Conservation (phyloP, 192 early-diverging fungal species). For the Podila clonocystis region DNA sequence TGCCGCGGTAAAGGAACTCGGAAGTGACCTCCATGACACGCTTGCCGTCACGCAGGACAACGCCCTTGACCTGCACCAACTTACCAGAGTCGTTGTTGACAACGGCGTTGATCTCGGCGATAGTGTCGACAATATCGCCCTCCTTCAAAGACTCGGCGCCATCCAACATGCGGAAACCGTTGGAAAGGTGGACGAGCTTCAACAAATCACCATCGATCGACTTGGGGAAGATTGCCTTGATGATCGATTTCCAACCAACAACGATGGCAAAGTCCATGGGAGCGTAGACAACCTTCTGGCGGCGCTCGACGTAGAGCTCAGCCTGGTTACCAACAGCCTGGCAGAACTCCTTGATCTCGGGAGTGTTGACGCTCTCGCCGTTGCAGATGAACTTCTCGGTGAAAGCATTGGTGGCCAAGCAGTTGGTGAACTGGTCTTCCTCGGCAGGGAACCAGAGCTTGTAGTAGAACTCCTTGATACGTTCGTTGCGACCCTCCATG, state of each 20-base stretch:
- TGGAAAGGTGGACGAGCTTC: constrained; percentile 91
- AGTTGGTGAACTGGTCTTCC: constrained; percentile 48
- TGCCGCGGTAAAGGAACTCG: constrained; percentile 93
- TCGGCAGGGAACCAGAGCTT: constrained; percentile 81
- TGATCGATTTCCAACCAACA: constrained; percentile 89
- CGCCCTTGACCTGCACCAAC: constrained; percentile 88
- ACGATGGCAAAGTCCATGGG: constrained; percentile 98
- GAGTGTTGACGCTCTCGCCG: constrained; percentile 66
- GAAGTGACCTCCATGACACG: constrained; percentile 88
- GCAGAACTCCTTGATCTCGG: constrained; percentile 78
- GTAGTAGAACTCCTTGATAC: constrained; percentile 89
- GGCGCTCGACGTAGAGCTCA: constrained; percentile 73
- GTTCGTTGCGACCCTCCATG: constrained; percentile 84
- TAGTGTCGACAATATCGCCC: constrained; percentile 87
- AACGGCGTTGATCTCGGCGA: constrained; percentile 86
- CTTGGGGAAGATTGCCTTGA: constrained; percentile 92
- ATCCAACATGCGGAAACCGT: constrained; percentile 90
- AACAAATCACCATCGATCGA: constrained; percentile 95
- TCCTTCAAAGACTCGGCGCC: constrained; percentile 75
- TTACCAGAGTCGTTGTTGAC: constrained; percentile 92
- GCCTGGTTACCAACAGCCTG: constrained; percentile 81
- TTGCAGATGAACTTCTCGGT: constrained; percentile 73
- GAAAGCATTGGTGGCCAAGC: constrained; percentile 65
- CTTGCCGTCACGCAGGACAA: constrained; percentile 75
- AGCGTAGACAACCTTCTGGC: constrained; percentile 73